A percentile compares a stretch with the other conserved stretches of the same genome.
These are phyloP conservation scores for Arbutus unedo DNA, from an alignment of 148 eudicot species.

Conservation along the genomic window DNA sequence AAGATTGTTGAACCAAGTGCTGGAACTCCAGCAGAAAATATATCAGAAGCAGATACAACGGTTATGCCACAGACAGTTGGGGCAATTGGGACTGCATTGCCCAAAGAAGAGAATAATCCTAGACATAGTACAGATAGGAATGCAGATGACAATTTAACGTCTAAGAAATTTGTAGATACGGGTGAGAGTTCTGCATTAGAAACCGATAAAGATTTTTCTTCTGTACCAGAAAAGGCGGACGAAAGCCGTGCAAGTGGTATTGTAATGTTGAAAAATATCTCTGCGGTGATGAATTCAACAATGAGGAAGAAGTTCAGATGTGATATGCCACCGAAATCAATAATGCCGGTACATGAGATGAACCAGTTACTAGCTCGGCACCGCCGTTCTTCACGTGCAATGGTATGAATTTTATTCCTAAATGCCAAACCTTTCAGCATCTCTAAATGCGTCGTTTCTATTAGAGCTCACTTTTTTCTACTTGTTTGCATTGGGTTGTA, in stretches of 20 bases:
- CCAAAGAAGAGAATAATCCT: too few relatives aligned
- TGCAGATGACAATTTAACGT: too few relatives aligned
- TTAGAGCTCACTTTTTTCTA: background rate
- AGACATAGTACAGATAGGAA: too few relatives aligned
- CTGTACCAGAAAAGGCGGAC: too few relatives aligned
- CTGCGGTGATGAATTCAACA: conserved; percentile 20
- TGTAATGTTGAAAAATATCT: conserved; percentile 20
- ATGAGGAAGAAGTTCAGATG: conserved; percentile 50
- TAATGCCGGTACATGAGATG: conserved; percentile 52
- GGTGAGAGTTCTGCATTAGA: too few relatives aligned
- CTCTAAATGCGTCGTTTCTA: background rate
- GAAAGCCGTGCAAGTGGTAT: conserved; percentile 12
- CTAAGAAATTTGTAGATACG: too few relatives aligned
- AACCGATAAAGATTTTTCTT: too few relatives aligned
- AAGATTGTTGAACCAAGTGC: conserved; percentile 21
- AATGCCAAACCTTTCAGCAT: background rate
- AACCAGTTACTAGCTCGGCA: conserved; percentile 58
- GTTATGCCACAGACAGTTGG: conserved; percentile 14
- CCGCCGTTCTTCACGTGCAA: conserved; percentile 59
- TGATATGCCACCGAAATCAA: conserved; percentile 72
- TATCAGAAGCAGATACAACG: conserved; percentile 19
- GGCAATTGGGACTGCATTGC: background rate
- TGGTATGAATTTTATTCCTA: conserved; percentile 42
- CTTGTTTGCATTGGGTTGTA: conserved; percentile 28
- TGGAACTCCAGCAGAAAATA: conserved; percentile 19